A percentile compares a stretch with the other conserved stretches of the same genome.
These are phyloP conservation scores for Coemansia sp. DNA, from an alignment of 192 early-diverging fungal genomes.

Conservation along the genomic window DNA sequence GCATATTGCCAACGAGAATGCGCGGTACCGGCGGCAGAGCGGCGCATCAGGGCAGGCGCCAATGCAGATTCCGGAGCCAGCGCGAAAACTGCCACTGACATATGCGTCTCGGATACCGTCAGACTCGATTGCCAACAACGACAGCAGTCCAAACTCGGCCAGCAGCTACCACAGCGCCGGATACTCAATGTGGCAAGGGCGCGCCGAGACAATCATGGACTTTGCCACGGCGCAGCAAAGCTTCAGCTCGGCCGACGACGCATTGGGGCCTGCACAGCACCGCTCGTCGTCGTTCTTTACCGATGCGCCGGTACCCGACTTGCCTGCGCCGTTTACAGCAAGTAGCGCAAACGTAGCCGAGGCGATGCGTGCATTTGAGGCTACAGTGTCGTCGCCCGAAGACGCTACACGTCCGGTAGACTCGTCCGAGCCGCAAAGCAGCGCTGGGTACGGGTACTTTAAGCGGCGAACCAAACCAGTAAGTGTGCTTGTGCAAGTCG, in stretches of 20 bases:
- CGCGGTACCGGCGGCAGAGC: constrained; percentile 43
- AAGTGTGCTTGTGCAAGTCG: constrained; percentile 42
- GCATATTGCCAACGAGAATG: constrained; percentile 49
- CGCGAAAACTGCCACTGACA: background rate
- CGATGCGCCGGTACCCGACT: constrained; percentile 21
- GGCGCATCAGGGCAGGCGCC: constrained; percentile 18
- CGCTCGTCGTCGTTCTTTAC: constrained; percentile 10
- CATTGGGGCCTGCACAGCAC: constrained; percentile 4
- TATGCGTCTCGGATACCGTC: constrained; percentile 8
- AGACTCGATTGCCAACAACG: constrained; percentile 14
- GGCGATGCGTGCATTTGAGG: constrained; percentile 11
- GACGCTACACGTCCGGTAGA: background rate
- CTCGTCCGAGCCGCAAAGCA: background rate
- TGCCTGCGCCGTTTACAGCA: constrained; percentile 18
- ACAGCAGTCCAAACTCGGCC: constrained; percentile 42
- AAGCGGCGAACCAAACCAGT: constrained; percentile 22
- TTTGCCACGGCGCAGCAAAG: constrained; percentile 51
- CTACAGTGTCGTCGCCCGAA: constrained; percentile 7
- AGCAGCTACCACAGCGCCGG: constrained; percentile 54
- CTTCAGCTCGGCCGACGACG: constrained; percentile 42
- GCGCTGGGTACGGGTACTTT: constrained; percentile 1
- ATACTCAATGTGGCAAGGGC: constrained; percentile 41
- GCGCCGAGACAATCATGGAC: constrained; percentile 46
- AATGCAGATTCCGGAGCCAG: background rate
- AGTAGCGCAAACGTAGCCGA: constrained; percentile 3